phyloP scores from a whole-genome alignment of 306 rosid genomes.

The Sicyos edulis region DNA sequence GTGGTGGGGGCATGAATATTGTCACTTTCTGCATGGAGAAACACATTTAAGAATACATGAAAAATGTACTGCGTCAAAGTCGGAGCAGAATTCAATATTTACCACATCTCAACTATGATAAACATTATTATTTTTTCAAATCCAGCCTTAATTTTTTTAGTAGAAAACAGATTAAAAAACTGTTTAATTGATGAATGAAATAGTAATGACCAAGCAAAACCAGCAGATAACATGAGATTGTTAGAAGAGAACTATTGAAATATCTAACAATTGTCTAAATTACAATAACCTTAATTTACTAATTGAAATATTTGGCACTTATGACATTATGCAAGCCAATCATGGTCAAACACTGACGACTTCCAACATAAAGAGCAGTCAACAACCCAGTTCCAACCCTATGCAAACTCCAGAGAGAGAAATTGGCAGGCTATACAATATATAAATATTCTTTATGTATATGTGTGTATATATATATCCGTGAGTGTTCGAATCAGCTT shows the following conservation, averaged over 20 bases:
- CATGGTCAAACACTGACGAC: neutral
- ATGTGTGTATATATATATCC: too few species aligned
- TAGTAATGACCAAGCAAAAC: neutral
- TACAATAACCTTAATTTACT: neutral
- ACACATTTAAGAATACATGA: neutral
- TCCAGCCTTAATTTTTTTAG: too few species aligned
- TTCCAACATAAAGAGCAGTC: neutral
- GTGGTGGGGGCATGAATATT: slow-evolving; percentile 98
- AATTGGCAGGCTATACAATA: neutral
- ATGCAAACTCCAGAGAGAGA: neutral
- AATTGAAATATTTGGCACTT: neutral
- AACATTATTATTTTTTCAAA: neutral
- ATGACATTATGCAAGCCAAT: too few species aligned
- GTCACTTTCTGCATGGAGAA: slow-evolving; percentile 80
- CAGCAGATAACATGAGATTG: neutral
- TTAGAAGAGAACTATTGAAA: neutral
- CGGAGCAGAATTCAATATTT: neutral
- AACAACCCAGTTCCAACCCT: neutral
- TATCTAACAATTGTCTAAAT: neutral
- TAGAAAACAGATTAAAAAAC: too few species aligned
- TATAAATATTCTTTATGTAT: too few species aligned
- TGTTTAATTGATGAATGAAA: too few species aligned
- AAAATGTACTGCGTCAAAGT: neutral
- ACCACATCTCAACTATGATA: neutral
- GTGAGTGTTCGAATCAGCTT: too few species aligned